Evolutionary conservation across 192 early-diverging fungal species (phyloP).

Genomic region (Chytriomyces hyalinus): DNA sequence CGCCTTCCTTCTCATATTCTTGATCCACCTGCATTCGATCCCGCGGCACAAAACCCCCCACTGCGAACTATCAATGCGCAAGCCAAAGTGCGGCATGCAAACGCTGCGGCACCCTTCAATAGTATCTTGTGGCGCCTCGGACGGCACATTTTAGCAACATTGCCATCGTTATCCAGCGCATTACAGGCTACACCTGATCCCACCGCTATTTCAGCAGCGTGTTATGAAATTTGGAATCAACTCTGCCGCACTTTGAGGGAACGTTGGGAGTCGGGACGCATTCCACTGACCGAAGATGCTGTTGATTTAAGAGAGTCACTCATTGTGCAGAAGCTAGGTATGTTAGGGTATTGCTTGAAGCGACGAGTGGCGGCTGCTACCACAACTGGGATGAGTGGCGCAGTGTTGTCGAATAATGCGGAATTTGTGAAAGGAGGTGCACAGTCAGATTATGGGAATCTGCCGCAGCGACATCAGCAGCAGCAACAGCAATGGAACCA

Average conservation of each 20-base stretch:
- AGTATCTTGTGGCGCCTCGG: conserved; percentile 21
- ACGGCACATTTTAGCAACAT: not conserved
- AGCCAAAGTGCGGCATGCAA: not conserved
- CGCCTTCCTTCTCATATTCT: not conserved
- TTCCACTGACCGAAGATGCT: not conserved
- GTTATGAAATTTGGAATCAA: not conserved
- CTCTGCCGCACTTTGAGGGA: conserved; percentile 4
- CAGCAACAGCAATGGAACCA: not conserved
- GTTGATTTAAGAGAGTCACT: conserved; percentile 44
- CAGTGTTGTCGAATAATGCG: not conserved
- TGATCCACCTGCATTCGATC: not conserved
- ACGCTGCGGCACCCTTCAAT: conserved; percentile 11
- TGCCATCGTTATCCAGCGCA: not conserved
- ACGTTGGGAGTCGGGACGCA: conserved; percentile 1
- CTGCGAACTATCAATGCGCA: conserved; percentile 26
- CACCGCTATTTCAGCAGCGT: not conserved
- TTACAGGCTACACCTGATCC: not conserved
- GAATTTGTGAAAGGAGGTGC: not conserved
- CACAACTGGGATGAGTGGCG: not conserved
- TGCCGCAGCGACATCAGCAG: not conserved
- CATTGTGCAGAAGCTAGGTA: conserved; percentile 46
- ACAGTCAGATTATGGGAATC: not conserved
- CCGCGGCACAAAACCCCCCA: not conserved
- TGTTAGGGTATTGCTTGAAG: conserved; percentile 48
- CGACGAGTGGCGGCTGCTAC: conserved; percentile 13